Evolutionary conservation across 83 land plant species (phyloP).

Genomic region (Isoetes engelmannii): DNA sequence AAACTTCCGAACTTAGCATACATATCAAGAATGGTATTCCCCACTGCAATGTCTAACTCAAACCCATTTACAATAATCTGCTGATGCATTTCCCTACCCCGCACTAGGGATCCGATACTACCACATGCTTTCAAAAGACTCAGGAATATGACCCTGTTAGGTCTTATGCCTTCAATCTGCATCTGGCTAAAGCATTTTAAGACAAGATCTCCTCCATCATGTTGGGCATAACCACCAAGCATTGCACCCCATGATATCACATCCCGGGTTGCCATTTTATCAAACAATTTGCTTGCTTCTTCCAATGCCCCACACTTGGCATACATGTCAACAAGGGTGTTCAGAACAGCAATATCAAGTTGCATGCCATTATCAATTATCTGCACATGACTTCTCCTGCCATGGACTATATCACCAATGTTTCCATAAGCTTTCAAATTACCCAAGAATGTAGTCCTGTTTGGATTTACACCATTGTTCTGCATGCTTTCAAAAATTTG

Average conservation of each 20-base stretch:
- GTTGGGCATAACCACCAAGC: slow-evolving; percentile 15
- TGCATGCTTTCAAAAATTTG: slow-evolving; percentile 8
- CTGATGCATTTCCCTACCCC: slow-evolving; percentile 11
- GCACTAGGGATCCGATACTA: not conserved
- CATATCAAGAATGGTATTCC: slow-evolving; percentile 18
- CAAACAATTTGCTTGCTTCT: slow-evolving; percentile 13
- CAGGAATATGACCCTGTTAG: slow-evolving; percentile 10
- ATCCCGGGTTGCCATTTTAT: slow-evolving; percentile 3
- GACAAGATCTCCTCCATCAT: not conserved
- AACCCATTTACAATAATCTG: not conserved
- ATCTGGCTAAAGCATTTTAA: not conserved
- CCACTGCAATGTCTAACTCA: not conserved
- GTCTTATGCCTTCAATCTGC: slow-evolving; percentile 4
- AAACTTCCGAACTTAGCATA: slow-evolving; percentile 13
- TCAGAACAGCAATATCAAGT: slow-evolving; percentile 4
- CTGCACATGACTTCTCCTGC: slow-evolving; percentile 12
- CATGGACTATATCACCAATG: slow-evolving; percentile 3
- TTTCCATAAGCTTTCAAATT: slow-evolving; percentile 15
- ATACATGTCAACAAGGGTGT: slow-evolving; percentile 16
- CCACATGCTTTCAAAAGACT: slow-evolving; percentile 11
- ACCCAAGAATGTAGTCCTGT: slow-evolving; percentile 10
- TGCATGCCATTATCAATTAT: slow-evolving; percentile 8
- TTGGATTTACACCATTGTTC: slow-evolving; percentile 3
- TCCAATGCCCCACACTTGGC: slow-evolving; percentile 2
- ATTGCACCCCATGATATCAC: slow-evolving; percentile 19